Base-by-base conservation (phyloP, 805 yeast genomes). In the Brettanomyces bruxellensis region DNA sequence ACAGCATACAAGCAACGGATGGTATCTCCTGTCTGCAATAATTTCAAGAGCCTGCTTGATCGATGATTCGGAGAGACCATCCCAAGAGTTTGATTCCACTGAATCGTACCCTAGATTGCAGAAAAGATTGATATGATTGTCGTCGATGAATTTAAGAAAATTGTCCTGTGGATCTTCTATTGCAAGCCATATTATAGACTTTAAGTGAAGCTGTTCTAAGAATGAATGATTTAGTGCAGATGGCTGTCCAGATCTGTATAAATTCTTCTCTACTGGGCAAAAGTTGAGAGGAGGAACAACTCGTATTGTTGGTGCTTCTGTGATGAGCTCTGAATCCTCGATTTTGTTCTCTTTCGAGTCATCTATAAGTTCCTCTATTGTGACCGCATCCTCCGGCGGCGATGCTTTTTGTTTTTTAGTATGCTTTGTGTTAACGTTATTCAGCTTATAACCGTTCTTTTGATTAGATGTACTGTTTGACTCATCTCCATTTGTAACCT, bases 221-320 rank as follows among this genome's bases (percentile, higher is more conserved):
- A 91, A 93, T 43, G 91, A 83, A 65, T 90, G 90, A 62, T 89
- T 93, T 47, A 91, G 82, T n/a, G 89, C 83, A 12, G 95, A 81
- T 13, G 99, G 99, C 63, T 89, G 97, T 0, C 98, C 98, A 12
- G 93, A 82, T 36, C 99, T 70, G 64, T 90, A 91, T 41, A 91
- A 68, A 51, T 83, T 80, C 43, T 82, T 74, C 59, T 93, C 98
- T 12, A 93, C 98, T 1, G 98, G 96, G 52, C 96, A 85, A 62
- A 91, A 91, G 65, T 93, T 93, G 52, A 90, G 67, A 0, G 99
- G 99, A 3, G 99, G 99, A 3, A 93, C 90, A 24, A 87, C 81
- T 40, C 88, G 67, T 51, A 77, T 66, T 37, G 71, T 61, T 6
- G 93, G 91, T 0, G 86, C 79, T 32, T 69, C 67, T n/a, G 69